Evolutionary conservation across 2,329 filamentous ascomycete genomes (phyloP).

Genomic region (Purpureocillium takamizusanense): DNA sequence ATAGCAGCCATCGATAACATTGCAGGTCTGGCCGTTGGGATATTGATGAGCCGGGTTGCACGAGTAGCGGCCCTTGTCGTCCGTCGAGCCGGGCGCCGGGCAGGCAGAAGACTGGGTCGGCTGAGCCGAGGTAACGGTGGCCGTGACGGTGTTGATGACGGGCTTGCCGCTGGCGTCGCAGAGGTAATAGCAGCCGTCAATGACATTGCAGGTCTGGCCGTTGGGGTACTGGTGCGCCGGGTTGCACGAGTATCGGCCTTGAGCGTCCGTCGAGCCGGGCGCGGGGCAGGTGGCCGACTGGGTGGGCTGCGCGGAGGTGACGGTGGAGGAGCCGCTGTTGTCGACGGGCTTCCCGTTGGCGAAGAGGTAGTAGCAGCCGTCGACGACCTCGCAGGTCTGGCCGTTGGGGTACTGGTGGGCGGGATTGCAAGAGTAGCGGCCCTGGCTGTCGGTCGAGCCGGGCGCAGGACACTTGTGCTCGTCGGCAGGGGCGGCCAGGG

Average conservation of each 20-base stretch:
- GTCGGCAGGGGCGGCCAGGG: too few species aligned
- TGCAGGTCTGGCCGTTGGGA: slow-evolving; percentile 6
- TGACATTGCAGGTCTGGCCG: slow-evolving; percentile 3
- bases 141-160: not conserved
- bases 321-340: not conserved
- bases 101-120: not conserved
- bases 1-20: slow-evolving; percentile 3
- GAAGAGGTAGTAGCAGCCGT: slow-evolving; percentile 5
- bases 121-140: too few species aligned
- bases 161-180: not conserved
- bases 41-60: slow-evolving; percentile 9
- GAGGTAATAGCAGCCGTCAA: slow-evolving; percentile 6
- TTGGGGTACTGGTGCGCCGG: slow-evolving; percentile 7
- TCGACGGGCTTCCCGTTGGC: not conserved
- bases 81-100: slow-evolving; percentile 6
- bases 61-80: slow-evolving; percentile 6
- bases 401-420: slow-evolving; percentile 7
- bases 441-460: slow-evolving; percentile 5
- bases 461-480: slow-evolving; percentile 6
- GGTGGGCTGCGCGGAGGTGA: too few species aligned
- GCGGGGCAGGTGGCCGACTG: too few species aligned
- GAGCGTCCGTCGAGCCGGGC: slow-evolving; percentile 4
- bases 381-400: slow-evolving; percentile 3
- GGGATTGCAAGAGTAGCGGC: slow-evolving; percentile 9
- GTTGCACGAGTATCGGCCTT: slow-evolving; percentile 9